phyloP scores from a whole-genome alignment of 176 grass and related monocot species.

The Zea mays region DNA sequence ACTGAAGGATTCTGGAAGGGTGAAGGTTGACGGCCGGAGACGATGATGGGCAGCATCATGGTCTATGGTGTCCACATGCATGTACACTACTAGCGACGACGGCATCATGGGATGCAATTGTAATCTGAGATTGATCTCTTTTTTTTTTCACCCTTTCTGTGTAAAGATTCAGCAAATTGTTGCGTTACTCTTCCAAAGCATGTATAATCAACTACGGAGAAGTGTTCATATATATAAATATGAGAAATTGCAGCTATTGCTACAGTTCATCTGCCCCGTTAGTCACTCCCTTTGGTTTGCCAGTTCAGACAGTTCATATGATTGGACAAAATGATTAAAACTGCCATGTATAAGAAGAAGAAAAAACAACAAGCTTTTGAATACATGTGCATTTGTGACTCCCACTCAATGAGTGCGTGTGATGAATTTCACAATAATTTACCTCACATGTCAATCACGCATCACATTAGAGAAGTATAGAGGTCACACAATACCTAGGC shows the following conservation, averaged over 20 bases:
- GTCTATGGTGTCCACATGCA: constrained; percentile 40
- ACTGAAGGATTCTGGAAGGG: constrained; percentile 19
- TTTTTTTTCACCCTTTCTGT: not conserved
- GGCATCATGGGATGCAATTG: constrained; percentile 41
- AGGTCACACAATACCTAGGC: too few relatives aligned
- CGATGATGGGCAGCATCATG: constrained; percentile 2
- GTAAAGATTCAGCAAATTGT: constrained; percentile 39
- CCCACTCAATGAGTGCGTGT: too few relatives aligned
- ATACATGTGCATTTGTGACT: too few relatives aligned
- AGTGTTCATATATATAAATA: not conserved
- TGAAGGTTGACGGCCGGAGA: constrained; percentile 9
- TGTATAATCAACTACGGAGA: constrained; percentile 20
- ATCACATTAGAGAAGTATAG: too few relatives aligned
- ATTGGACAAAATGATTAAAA: too few relatives aligned
- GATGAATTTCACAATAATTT: too few relatives aligned
- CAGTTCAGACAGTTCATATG: not conserved
- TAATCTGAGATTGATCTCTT: constrained; percentile 31
- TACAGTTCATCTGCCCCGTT: not conserved
- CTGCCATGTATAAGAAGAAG: too few relatives aligned
- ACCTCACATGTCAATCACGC: too few relatives aligned
- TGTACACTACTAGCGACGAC: constrained; percentile 58
- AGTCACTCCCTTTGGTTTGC: not conserved
- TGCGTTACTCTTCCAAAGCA: constrained; percentile 12
- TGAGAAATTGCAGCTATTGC: not conserved
- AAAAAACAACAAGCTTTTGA: too few relatives aligned